phyloP scores from a whole-genome alignment of 495 filamentous ascomycete species.

The Neurospora sp. region DNA sequence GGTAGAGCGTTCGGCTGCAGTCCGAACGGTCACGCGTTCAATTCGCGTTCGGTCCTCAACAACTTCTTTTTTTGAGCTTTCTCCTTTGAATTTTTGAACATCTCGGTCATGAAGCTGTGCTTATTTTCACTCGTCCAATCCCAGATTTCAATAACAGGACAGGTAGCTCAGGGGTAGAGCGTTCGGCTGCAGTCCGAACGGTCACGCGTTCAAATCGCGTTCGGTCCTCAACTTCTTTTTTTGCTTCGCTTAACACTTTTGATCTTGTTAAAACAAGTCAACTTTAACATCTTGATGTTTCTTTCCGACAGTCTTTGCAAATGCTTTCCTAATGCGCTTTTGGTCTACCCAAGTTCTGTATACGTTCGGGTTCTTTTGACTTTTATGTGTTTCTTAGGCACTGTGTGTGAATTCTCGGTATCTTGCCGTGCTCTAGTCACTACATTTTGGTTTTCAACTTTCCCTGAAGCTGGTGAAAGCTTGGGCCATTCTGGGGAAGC shows the following conservation, averaged over 20 bases:
- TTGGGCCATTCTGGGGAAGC: not conserved
- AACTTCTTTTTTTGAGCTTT: not conserved
- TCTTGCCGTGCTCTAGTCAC: not conserved
- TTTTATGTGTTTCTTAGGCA: not conserved
- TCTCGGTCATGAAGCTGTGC: not conserved
- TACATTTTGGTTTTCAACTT: not conserved
- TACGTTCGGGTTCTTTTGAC: not conserved
- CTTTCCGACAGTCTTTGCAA: not conserved
- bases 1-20: not conserved
- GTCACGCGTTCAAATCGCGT: not conserved
- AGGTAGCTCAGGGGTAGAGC: not conserved
- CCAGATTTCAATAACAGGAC: not conserved
- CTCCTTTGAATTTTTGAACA: not conserved
- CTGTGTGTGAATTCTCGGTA: not conserved
- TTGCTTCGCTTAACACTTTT: not conserved
- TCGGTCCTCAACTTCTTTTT: not conserved
- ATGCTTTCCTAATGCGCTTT: not conserved
- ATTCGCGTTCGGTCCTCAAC: not conserved
- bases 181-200: not conserved
- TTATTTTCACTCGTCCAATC: not conserved
- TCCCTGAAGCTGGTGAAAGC: not conserved
- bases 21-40: not conserved
- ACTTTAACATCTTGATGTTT: not conserved
- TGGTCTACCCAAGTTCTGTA: not conserved
- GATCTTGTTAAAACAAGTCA: not conserved